Evolutionary conservation across 78 protist genomes (phyloP).

Genomic region (Dictyostelium capitatum): DNA sequence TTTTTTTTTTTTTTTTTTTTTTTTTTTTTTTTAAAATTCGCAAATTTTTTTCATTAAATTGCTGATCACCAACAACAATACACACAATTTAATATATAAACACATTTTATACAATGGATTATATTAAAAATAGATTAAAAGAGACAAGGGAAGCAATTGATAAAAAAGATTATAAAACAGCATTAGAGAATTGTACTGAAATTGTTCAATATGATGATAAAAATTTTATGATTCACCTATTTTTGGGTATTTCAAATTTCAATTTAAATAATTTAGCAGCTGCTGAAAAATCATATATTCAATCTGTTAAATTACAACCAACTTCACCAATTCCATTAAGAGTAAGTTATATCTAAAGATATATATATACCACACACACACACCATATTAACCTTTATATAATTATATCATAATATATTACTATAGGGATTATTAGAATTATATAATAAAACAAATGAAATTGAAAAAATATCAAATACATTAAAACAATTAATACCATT

Average conservation of each 20-base stretch:
- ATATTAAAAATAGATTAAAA: slow-evolving; percentile 42
- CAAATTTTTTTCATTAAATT: not conserved
- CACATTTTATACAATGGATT: not conserved
- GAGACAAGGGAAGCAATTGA: slow-evolving; percentile 67
- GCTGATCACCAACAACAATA: too few species aligned
- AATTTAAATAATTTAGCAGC: slow-evolving; percentile 26
- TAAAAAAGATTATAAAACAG: slow-evolving; percentile 64
- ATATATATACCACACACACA: too few species aligned
- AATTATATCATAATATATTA: too few species aligned
- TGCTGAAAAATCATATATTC: slow-evolving; percentile 41
- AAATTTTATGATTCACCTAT: slow-evolving; percentile 38
- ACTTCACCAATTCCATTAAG: slow-evolving; percentile 58
- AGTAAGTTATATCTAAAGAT: too few species aligned
- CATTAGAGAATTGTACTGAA: slow-evolving; percentile 65
- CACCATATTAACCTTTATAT: not conserved
- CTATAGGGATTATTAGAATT: slow-evolving; percentile 63
- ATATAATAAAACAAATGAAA: slow-evolving; percentile 43
- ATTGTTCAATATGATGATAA: slow-evolving; percentile 29
- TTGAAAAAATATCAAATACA: slow-evolving; percentile 40
- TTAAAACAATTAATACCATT: slow-evolving; percentile 49
- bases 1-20: not conserved
- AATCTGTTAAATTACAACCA: slow-evolving; percentile 27
- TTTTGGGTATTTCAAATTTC: slow-evolving; percentile 44
- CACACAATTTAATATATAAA: too few species aligned
- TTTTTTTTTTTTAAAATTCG: not conserved